phyloP scores from a whole-genome alignment of 345 rosid genomes.

The Gossypium turneri region DNA sequence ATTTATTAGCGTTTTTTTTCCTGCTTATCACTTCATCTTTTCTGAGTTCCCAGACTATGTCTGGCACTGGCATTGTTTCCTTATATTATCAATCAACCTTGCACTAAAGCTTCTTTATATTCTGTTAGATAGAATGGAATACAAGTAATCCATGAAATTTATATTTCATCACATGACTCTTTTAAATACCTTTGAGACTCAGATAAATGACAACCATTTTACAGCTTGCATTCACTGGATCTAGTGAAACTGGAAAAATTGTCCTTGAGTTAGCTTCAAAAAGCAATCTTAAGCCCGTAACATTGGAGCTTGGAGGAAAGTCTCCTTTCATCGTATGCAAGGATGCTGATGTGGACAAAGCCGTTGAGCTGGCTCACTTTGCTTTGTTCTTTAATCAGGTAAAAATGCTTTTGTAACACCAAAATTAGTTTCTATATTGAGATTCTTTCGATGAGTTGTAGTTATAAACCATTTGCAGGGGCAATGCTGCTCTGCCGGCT shows the following conservation, averaged over 20 bases:
- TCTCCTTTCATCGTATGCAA: constrained; percentile 69
- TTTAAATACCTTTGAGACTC: neutral
- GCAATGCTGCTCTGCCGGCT: constrained; percentile 71
- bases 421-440: neutral
- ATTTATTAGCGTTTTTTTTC: neutral
- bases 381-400: constrained; percentile 77
- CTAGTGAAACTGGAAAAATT: constrained; percentile 46
- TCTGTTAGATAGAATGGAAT: neutral
- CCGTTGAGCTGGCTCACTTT: constrained; percentile 58
- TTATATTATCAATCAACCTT: too few relatives aligned
- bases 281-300: constrained; percentile 71
- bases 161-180: neutral
- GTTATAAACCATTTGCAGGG: constrained; percentile 37
- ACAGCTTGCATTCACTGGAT: constrained; percentile 78
- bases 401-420: neutral
- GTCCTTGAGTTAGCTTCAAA: constrained; percentile 53
- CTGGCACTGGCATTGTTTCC: neutral
- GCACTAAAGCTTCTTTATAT: neutral
- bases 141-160: neutral
- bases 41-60: neutral
- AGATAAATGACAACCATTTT: constrained; percentile 2
- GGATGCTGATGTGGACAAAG: constrained; percentile 66
- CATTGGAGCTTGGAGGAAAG: constrained; percentile 77
- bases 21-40: neutral
- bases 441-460: neutral